phyloP scores from a whole-genome alignment of 2,329 filamentous ascomycete species.

The Dryadomyces quercus-mongolicae region DNA sequence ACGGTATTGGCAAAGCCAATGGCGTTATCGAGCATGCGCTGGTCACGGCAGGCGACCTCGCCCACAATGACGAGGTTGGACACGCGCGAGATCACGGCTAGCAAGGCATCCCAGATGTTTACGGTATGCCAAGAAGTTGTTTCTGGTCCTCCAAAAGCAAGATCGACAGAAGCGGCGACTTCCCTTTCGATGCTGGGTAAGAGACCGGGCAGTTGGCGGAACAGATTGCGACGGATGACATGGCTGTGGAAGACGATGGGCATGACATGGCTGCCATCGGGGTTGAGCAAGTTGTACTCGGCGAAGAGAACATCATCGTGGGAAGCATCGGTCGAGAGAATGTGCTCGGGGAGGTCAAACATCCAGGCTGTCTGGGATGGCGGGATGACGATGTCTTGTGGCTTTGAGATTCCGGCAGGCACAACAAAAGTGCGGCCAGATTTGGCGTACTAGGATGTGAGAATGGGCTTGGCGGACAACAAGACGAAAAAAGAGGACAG shows the following conservation, averaged over 20 bases:
- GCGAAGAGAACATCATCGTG: conserved; percentile 32
- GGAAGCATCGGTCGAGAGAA: conserved; percentile 27
- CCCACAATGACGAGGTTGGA: conserved; percentile 33
- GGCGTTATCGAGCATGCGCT: conserved; percentile 32
- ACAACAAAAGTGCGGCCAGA: conserved; percentile 27
- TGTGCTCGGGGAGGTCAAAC: conserved; percentile 31
- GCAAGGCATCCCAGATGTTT: conserved; percentile 32
- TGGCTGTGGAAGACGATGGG: conserved; percentile 23
- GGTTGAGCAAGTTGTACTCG: conserved; percentile 28
- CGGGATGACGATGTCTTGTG: conserved; percentile 32
- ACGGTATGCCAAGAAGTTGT: conserved; percentile 21
- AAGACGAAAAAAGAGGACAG: background rate
- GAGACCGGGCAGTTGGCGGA: conserved; percentile 25
- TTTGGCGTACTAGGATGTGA: conserved; percentile 24
- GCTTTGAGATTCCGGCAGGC: conserved; percentile 26
- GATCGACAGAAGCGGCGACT: conserved; percentile 23
- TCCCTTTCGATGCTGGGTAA: conserved; percentile 30
- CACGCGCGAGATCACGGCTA: conserved; percentile 27
- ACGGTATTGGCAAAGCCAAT: conserved; percentile 37
- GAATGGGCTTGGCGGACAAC: background rate
- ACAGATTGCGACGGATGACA: conserved; percentile 31
- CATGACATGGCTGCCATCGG: background rate
- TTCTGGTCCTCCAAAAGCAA: conserved; percentile 17
- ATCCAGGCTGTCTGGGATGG: conserved; percentile 31
- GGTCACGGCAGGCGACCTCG: conserved; percentile 24